Evolutionary conservation across 1,139 yeast species (phyloP).

Genomic region (Zygoascus sp.): DNA sequence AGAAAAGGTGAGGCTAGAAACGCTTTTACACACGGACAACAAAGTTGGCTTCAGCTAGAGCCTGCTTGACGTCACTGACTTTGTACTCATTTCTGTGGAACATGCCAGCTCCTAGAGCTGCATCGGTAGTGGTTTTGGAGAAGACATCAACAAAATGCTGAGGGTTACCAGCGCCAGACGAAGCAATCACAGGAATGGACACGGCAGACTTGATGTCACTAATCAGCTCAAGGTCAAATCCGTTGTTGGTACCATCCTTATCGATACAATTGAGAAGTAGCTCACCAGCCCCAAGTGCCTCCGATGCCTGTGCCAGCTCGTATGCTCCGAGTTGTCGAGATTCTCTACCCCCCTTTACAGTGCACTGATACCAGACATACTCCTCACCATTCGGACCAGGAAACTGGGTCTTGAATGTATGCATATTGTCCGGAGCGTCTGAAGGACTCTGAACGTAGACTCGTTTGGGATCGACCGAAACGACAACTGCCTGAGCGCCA

Average conservation of each 20-base stretch:
- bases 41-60: slow-evolving; percentile 49
- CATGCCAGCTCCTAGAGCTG: slow-evolving; percentile 97
- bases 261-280: slow-evolving; percentile 88
- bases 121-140: slow-evolving; percentile 75
- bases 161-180: slow-evolving; percentile 95
- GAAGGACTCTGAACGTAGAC: slow-evolving; percentile 61
- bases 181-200: slow-evolving; percentile 88
- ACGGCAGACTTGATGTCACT: slow-evolving; percentile 72
- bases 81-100: slow-evolving; percentile 92
- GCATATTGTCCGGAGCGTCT: slow-evolving; percentile 49
- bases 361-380: slow-evolving; percentile 90
- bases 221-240: slow-evolving; percentile 82
- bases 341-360: slow-evolving; percentile 94
- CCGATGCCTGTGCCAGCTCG: slow-evolving; percentile 84
- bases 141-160: slow-evolving; percentile 86
- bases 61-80: slow-evolving; percentile 74
- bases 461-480: slow-evolving; percentile 92
- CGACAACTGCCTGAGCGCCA: slow-evolving; percentile 95
- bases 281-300: slow-evolving; percentile 96
- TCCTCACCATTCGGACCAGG: slow-evolving; percentile 83
- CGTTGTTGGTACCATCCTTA: slow-evolving; percentile 91
- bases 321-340: slow-evolving; percentile 84
- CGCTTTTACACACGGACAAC: slow-evolving; percentile 35
- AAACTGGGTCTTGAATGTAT: slow-evolving; percentile 49
- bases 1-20: neutral